Conservation (phyloP, 768 basidiomycete species). For the Mycena floridula region DNA sequence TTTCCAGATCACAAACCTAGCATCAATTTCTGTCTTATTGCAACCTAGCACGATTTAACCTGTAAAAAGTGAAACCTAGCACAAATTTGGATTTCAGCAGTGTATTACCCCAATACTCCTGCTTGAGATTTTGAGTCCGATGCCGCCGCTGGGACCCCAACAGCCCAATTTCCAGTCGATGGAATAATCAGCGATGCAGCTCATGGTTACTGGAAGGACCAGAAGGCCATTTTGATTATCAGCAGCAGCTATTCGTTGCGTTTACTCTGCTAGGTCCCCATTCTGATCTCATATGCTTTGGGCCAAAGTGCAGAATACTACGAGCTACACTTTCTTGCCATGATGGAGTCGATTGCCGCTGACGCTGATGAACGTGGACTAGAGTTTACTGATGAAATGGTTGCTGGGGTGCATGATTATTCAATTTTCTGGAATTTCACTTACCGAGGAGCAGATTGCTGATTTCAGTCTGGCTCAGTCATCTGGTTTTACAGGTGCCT, state of each 20-base stretch:
- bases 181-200: not conserved
- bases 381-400: not conserved
- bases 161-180: not conserved
- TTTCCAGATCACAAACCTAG: too few relatives aligned
- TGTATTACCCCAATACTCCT: too few relatives aligned
- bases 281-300: not conserved
- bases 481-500: not conserved
- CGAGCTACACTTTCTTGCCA: not conserved
- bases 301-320: not conserved
- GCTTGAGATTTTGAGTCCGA: not conserved
- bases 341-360: not conserved
- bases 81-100: too few relatives aligned
- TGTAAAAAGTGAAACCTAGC: too few relatives aligned
- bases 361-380: not conserved
- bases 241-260: not conserved
- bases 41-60: too few relatives aligned
- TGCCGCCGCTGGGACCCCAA: not conserved
- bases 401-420: not conserved
- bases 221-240: not conserved
- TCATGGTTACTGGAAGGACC: not conserved
- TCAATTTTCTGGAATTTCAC: not conserved
- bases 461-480: not conserved
- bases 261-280: not conserved
- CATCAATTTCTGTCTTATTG: too few relatives aligned
- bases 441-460: not conserved